Conservation (phyloP, 371 early-diverging fungal genomes). For the Chytridiales sp. region DNA sequence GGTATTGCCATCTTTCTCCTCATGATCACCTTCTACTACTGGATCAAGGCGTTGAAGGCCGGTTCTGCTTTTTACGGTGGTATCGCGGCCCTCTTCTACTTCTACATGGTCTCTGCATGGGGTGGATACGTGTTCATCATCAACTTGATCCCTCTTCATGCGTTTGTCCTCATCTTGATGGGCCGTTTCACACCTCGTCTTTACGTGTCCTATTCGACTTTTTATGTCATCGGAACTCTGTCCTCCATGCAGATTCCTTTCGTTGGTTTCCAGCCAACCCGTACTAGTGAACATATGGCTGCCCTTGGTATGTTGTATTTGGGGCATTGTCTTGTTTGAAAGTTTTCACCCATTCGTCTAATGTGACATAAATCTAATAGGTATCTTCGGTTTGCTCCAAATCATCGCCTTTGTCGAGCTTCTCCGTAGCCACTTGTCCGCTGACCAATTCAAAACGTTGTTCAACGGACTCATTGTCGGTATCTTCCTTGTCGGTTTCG, state of each 20-base stretch:
- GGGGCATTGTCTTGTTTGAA: not conserved
- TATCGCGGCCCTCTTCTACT: conserved; percentile 89
- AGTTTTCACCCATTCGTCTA: not conserved
- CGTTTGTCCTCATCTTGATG: conserved; percentile 90
- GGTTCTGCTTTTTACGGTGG: conserved; percentile 88
- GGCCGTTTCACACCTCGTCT: conserved; percentile 90
- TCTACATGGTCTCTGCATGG: conserved; percentile 99
- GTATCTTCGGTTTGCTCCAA: conserved; percentile 90
- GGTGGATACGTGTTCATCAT: conserved; percentile 99
- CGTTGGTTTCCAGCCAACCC: conserved; percentile 97
- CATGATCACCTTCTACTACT: conserved; percentile 94
- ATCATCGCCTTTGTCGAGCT: conserved; percentile 87
- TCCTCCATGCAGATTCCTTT: conserved; percentile 98
- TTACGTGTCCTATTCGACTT: conserved; percentile 96
- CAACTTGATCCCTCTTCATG: conserved; percentile 97
- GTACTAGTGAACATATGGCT: conserved; percentile 98
- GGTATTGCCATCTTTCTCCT: conserved; percentile 98
- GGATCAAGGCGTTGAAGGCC: conserved; percentile 92
- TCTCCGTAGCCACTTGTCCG: conserved; percentile 75
- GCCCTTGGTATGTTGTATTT: conserved; percentile 71
- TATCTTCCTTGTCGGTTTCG: conserved; percentile 62
- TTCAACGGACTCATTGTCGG: conserved; percentile 56
- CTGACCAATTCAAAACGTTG: conserved; percentile 79
- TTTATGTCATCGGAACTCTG: conserved; percentile 93
- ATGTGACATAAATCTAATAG: conserved; percentile 33